Evolutionary conservation across 768 basidiomycete genomes (phyloP).

Genomic region (Fomitopsis pulvina): DNA sequence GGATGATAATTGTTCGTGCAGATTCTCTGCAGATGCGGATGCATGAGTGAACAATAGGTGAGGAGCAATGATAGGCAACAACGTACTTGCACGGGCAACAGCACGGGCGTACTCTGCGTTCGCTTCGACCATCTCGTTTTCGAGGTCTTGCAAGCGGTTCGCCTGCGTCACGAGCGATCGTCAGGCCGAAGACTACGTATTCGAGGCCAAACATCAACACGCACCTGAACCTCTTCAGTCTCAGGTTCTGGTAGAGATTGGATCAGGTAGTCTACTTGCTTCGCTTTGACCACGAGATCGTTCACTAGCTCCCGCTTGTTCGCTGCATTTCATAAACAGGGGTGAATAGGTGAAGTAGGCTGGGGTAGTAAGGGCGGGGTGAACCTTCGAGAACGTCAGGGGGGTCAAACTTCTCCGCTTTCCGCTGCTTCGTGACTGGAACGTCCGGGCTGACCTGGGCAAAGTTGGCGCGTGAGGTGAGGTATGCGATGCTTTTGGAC

Average conservation of each 20-base stretch:
- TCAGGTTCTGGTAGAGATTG: slow-evolving; percentile 74
- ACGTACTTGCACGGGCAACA: slow-evolving; percentile 72
- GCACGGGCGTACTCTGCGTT: slow-evolving; percentile 74
- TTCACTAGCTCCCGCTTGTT: slow-evolving; percentile 80
- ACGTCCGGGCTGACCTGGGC: slow-evolving; percentile 70
- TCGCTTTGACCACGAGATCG: slow-evolving; percentile 81
- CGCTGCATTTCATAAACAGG: slow-evolving; percentile 33
- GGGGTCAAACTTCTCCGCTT: slow-evolving; percentile 62
- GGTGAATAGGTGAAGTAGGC: neutral
- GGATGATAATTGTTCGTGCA: slow-evolving; percentile 21
- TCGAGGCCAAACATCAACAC: slow-evolving; percentile 7
- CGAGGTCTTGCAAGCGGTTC: slow-evolving; percentile 55
- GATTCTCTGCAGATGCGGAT: slow-evolving; percentile 12
- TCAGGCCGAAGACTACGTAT: neutral
- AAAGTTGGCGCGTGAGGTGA: slow-evolving; percentile 70
- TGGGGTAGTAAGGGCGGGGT: too few species aligned
- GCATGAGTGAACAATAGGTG: neutral
- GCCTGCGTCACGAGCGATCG: slow-evolving; percentile 37
- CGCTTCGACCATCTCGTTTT: slow-evolving; percentile 62
- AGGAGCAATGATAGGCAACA: neutral
- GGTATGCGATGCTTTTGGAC: slow-evolving; percentile 75
- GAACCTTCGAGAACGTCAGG: slow-evolving; percentile 76
- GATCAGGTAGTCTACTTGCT: slow-evolving; percentile 83
- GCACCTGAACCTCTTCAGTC: slow-evolving; percentile 68
- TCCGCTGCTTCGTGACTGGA: slow-evolving; percentile 79